Conservation (phyloP, 257 asterid species). For the Solanum dulcamara region DNA sequence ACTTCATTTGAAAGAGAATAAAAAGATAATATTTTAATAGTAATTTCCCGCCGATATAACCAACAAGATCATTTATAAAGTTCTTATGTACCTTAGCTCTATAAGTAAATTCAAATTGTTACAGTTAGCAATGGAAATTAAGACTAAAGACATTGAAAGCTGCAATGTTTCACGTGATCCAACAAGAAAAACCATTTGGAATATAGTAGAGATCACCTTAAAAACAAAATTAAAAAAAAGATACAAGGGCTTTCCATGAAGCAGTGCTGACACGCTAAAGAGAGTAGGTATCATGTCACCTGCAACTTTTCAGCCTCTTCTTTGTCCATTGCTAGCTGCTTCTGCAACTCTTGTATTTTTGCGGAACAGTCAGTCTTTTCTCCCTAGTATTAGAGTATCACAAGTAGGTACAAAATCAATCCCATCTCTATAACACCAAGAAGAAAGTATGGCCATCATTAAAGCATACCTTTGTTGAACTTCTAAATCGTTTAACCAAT, state of each 20-base stretch:
- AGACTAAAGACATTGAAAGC: not conserved
- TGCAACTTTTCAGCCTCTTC: slow-evolving; percentile 85
- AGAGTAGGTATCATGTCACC: slow-evolving; percentile 26
- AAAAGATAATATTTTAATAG: not conserved
- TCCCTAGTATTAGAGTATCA: slow-evolving; percentile 34
- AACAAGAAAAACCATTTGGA: not conserved
- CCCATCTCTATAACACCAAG: not conserved
- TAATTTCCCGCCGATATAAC: not conserved
- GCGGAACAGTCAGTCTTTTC: slow-evolving; percentile 64
- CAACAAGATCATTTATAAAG: not conserved
- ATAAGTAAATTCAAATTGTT: not conserved
- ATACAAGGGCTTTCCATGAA: not conserved
- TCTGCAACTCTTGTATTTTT: slow-evolving; percentile 80
- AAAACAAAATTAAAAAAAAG: not conserved
- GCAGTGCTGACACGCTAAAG: not conserved
- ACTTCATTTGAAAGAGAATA: not conserved
- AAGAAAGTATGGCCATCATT: not conserved
- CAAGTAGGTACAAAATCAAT: not conserved
- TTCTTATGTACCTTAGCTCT: not conserved
- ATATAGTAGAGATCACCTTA: not conserved
- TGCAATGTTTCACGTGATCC: not conserved
- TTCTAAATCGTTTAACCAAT: slow-evolving; percentile 56
- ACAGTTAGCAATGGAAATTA: not conserved
- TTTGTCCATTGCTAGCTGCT: slow-evolving; percentile 82
- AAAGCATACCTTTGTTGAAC: slow-evolving; percentile 60